A percentile compares a stretch with the other conserved stretches of the same genome.
phyloP scores from a whole-genome alignment of 129 eudicot genomes.

The sunflower (Helianthus annuus) region HanXRQr2.0-SUNRISE NC_035438.2:67138917-67139416 shows the following conservation, averaged over 20 bases:
- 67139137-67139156: constrained; percentile 45
- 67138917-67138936: too few relatives aligned
- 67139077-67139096: too few relatives aligned
- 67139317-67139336: constrained; percentile 74
- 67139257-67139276: constrained; percentile 15
- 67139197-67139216: constrained; percentile 83
- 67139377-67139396: constrained; percentile 84
- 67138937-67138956: too few relatives aligned
- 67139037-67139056: too few relatives aligned
- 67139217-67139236: constrained; percentile 77
- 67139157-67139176: constrained; percentile 77
- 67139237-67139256: constrained; percentile 67
- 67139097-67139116: not conserved
- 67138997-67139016: too few relatives aligned
- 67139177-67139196: constrained; percentile 75
- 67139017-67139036: too few relatives aligned
- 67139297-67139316: constrained; percentile 65
- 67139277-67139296: constrained; percentile 26
- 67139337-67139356: constrained; percentile 38
- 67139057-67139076: too few relatives aligned
- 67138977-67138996: too few relatives aligned
- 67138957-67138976: too few relatives aligned
- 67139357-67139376: constrained; percentile 66
- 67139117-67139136: not conserved
- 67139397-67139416: not conserved